Conservation (phyloP, 495 filamentous ascomycete genomes). For the Penicillium paxilli region DNA sequence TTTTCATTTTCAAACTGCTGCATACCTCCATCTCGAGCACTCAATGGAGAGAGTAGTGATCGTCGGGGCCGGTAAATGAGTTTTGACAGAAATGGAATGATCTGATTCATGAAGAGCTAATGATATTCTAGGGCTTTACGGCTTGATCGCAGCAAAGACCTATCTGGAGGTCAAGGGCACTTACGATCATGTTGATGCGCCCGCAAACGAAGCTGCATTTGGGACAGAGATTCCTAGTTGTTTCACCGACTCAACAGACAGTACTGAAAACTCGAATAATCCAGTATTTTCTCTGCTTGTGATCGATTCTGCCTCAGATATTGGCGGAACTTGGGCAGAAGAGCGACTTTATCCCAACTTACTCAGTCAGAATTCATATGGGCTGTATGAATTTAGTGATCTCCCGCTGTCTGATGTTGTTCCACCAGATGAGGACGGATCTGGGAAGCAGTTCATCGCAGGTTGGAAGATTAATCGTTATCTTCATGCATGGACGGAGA, state of each 20-base stretch:
- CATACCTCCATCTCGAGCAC: too few relatives aligned
- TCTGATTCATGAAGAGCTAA: too few relatives aligned
- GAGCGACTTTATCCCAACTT: constrained; percentile 57
- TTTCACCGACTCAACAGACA: constrained; percentile 1
- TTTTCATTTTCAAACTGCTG: too few relatives aligned
- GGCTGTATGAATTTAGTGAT: constrained; percentile 49
- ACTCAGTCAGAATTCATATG: constrained; percentile 33
- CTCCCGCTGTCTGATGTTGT: constrained; percentile 54
- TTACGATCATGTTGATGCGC: constrained; percentile 6
- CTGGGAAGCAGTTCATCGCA: constrained; percentile 59
- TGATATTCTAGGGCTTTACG: constrained; percentile 36
- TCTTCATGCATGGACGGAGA: constrained; percentile 55
- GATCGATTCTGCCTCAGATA: constrained; percentile 46
- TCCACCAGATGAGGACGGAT: constrained; percentile 28
- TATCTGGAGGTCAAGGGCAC: constrained; percentile 48
- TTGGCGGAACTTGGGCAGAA: constrained; percentile 65
- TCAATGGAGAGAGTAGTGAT: constrained; percentile 23
- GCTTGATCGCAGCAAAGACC: constrained; percentile 57
- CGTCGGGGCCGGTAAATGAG: constrained; percentile 19
- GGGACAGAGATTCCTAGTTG: not conserved
- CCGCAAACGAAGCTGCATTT: not conserved
- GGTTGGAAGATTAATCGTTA: constrained; percentile 64
- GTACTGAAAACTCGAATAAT: constrained; percentile 8
- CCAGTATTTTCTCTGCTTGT: constrained; percentile 34
- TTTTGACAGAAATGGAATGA: not conserved